phyloP scores from a whole-genome alignment of 2,329 filamentous ascomycete species.

The Neonectria ditissima region DNA sequence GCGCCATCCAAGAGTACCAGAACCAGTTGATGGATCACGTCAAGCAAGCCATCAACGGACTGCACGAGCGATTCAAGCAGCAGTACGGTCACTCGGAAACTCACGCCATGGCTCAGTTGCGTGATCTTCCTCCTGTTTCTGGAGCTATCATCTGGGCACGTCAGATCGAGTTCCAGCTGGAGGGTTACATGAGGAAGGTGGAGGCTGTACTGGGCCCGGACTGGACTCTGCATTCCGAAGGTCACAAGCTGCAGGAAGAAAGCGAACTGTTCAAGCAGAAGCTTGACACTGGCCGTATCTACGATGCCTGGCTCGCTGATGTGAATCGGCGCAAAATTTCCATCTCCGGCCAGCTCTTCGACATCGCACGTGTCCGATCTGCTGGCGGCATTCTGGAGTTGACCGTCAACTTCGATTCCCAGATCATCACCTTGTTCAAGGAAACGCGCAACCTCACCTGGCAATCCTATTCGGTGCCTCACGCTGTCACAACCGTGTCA shows the following conservation, averaged over 20 bases:
- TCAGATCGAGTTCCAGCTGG: constrained; percentile 95
- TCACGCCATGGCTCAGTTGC: constrained; percentile 97
- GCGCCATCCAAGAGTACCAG: constrained; percentile 97
- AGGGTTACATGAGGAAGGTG: constrained; percentile 99
- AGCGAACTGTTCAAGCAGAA: constrained; percentile 96
- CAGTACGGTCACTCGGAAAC: constrained; percentile 99
- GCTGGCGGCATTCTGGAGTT: constrained; percentile 90
- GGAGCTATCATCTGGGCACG: constrained; percentile 98
- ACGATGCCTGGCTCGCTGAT: constrained; percentile 94
- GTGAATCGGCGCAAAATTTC: constrained; percentile 89
- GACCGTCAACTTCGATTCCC: constrained; percentile 94
- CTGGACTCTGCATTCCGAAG: constrained; percentile 94
- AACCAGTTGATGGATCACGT: constrained; percentile 98
- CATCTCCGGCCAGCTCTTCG: constrained; percentile 92
- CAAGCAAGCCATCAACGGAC: constrained; percentile 90
- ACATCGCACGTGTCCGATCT: constrained; percentile 88
- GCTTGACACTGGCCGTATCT: constrained; percentile 92
- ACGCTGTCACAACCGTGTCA: constrained; percentile 93
- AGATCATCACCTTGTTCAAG: constrained; percentile 98
- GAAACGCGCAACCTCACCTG: constrained; percentile 96
- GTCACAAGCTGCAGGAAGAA: constrained; percentile 91
- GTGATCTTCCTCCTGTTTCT: constrained; percentile 94
- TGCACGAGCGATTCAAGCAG: constrained; percentile 98
- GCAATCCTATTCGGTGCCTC: constrained; percentile 94
- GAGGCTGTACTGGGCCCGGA: constrained; percentile 95